phyloP scores from a whole-genome alignment of 2,329 filamentous ascomycete genomes.

The Alternaria sp. region DNA sequence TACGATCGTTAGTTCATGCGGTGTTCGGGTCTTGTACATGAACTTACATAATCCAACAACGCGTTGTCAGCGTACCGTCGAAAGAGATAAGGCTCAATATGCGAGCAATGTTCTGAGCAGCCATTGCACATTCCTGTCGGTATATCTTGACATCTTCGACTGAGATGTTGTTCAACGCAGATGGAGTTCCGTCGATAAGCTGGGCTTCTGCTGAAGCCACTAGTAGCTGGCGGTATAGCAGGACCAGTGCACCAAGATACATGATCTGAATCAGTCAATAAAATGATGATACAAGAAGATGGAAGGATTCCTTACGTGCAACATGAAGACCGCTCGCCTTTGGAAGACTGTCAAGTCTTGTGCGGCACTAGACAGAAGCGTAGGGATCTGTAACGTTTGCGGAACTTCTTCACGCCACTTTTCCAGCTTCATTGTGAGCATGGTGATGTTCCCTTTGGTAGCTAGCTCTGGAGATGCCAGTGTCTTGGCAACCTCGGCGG shows the following conservation, averaged over 20 bases:
- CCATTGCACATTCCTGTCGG: conserved; percentile 41
- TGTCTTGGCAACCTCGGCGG: conserved; percentile 45
- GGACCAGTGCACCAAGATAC: conserved; percentile 46
- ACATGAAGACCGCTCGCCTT: conserved; percentile 45
- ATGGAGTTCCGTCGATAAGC: conserved; percentile 31
- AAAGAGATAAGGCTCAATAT: conserved; percentile 43
- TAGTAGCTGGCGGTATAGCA: conserved; percentile 45
- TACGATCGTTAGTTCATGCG: neutral
- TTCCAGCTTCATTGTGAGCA: conserved; percentile 42
- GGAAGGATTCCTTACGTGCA: conserved; percentile 35
- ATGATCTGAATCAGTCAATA: conserved; percentile 34
- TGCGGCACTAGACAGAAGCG: conserved; percentile 32
- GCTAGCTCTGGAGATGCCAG: conserved; percentile 38
- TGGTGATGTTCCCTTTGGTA: conserved; percentile 36
- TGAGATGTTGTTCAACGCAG: conserved; percentile 33
- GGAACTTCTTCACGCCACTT: conserved; percentile 44
- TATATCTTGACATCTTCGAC: conserved; percentile 36
- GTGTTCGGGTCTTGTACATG: neutral
- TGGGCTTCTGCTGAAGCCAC: conserved; percentile 42
- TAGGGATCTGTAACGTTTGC: conserved; percentile 35
- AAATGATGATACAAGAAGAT: neutral
- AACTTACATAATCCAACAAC: conserved; percentile 44
- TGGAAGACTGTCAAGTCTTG: conserved; percentile 39
- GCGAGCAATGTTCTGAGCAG: conserved; percentile 45
- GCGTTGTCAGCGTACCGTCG: conserved; percentile 42